Conservation (phyloP, 306 rosid species). For the Comarum palustre region DNA sequence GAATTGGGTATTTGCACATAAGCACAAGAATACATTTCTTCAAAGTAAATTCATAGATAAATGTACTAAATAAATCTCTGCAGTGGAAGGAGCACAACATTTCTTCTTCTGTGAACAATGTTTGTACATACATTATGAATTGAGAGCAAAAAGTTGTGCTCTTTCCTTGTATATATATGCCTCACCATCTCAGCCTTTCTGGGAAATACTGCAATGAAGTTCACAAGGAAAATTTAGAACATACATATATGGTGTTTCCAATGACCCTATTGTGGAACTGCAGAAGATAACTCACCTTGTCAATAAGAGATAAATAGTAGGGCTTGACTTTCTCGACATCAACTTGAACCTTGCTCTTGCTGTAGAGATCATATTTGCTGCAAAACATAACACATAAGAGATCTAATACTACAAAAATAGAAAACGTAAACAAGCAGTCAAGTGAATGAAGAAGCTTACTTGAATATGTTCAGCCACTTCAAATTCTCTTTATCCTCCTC, state of each 20-base stretch:
- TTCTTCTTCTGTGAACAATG: conserved; percentile 1
- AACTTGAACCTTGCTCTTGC: conserved; percentile 68
- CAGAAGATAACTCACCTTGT: conserved; percentile 43
- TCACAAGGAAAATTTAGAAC: neutral
- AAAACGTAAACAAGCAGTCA: neutral
- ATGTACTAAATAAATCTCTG: neutral
- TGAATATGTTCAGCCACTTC: conserved; percentile 60
- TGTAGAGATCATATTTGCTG: conserved; percentile 87
- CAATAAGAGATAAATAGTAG: conserved; percentile 64
- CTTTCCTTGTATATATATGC: neutral
- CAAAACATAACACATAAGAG: neutral
- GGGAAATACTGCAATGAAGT: conserved; percentile 46
- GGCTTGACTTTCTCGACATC: conserved; percentile 68
- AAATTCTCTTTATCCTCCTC: conserved; percentile 51
- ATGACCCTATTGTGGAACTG: neutral
- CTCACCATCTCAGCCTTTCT: conserved; percentile 48
- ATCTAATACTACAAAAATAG: neutral
- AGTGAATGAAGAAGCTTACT: conserved; percentile 30
- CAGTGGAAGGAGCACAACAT: neutral
- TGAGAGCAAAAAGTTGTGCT: neutral
- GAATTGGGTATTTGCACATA: neutral
- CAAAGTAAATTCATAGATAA: neutral
- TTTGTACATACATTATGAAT: conserved; percentile 1
- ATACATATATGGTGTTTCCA: neutral
- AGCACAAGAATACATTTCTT: conserved; percentile 7